Evolutionary conservation across 2,329 filamentous ascomycete genomes (phyloP).

Genomic region (Eurotiales sp.): DNA sequence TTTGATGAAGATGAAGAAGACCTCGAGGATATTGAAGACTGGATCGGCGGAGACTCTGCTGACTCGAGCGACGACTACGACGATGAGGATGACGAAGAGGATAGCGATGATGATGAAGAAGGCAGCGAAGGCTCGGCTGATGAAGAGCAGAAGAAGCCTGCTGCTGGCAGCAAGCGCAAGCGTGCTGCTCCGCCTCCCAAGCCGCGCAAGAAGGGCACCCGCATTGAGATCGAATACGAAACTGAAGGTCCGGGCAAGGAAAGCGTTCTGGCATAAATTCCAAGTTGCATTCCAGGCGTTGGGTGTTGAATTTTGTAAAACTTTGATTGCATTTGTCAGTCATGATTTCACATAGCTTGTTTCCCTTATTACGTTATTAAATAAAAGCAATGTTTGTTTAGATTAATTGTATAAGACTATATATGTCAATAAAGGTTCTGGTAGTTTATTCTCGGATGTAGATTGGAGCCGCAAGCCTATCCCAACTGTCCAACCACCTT

Average conservation of each 20-base stretch:
- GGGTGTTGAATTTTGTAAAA: constrained; percentile 1
- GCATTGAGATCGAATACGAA: constrained; percentile 74
- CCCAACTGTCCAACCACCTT: too few relatives aligned
- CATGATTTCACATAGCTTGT: constrained; percentile 3
- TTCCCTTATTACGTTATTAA: constrained; percentile 1
- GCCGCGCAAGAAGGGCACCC: constrained; percentile 60
- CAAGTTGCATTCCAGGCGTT: constrained; percentile 14
- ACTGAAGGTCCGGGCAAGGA: constrained; percentile 60
- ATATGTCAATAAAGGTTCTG: too few relatives aligned
- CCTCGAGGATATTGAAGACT: constrained; percentile 94
- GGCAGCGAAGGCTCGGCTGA: constrained; percentile 55
- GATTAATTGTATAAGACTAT: too few relatives aligned
- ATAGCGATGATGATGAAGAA: constrained; percentile 51
- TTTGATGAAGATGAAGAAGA: constrained; percentile 71
- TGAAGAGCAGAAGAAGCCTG: constrained; percentile 45
- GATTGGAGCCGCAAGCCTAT: too few relatives aligned
- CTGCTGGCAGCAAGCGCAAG: constrained; percentile 55
- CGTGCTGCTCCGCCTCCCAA: constrained; percentile 49
- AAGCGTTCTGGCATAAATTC: constrained; percentile 38
- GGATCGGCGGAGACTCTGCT: constrained; percentile 70
- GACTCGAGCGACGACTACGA: constrained; percentile 46
- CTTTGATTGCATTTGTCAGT: constrained; percentile 1
- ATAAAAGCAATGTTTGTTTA: too few relatives aligned
- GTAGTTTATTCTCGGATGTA: too few relatives aligned
- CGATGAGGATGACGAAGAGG: constrained; percentile 53